Evolutionary conservation across 805 yeast species (phyloP).

Genomic region (Torulaspora gathmanii): DNA sequence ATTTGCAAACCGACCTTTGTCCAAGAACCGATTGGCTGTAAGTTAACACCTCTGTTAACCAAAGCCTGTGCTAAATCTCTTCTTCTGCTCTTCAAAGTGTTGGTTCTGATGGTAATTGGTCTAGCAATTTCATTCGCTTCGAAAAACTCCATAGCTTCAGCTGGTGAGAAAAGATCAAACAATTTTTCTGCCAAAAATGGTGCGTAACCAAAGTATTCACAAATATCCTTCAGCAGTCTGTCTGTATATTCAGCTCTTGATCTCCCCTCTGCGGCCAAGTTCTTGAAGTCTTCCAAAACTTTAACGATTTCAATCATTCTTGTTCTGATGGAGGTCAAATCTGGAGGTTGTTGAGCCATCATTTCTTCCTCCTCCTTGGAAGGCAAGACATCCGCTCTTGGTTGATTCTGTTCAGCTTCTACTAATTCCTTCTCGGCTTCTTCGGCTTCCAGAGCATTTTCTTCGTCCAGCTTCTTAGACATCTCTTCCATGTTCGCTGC

Average conservation of each 20-base stretch:
- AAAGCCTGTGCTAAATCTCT: slow-evolving; percentile 92
- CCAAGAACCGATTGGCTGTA: slow-evolving; percentile 97
- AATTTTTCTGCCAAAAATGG: slow-evolving; percentile 90
- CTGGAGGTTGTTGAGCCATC: slow-evolving; percentile 55
- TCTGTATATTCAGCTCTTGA: slow-evolving; percentile 79
- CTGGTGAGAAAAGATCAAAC: slow-evolving; percentile 84
- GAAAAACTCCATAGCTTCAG: slow-evolving; percentile 96
- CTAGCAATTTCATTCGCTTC: slow-evolving; percentile 97
- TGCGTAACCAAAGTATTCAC: slow-evolving; percentile 90
- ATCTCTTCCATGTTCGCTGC: slow-evolving; percentile 81
- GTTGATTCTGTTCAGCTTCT: slow-evolving; percentile 55
- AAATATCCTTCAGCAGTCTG: slow-evolving; percentile 77
- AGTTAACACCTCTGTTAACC: slow-evolving; percentile 93
- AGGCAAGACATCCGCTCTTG: slow-evolving; percentile 75
- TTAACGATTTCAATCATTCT: slow-evolving; percentile 94
- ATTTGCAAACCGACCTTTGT: slow-evolving; percentile 96
- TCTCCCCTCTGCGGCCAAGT: slow-evolving; percentile 75
- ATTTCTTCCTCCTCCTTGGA: slow-evolving; percentile 59
- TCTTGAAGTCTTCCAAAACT: slow-evolving; percentile 85
- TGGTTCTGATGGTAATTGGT: slow-evolving; percentile 96
- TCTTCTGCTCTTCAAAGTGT: slow-evolving; percentile 89
- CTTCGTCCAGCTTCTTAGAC: slow-evolving; percentile 61
- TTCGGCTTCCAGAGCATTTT: slow-evolving; percentile 53
- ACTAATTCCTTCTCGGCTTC: slow-evolving; percentile 60
- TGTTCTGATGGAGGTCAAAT: slow-evolving; percentile 77